A percentile compares a stretch with the other conserved stretches of the same genome.
Conservation (phyloP, 306 rosid genomes). For the Cicer judaicum region DNA sequence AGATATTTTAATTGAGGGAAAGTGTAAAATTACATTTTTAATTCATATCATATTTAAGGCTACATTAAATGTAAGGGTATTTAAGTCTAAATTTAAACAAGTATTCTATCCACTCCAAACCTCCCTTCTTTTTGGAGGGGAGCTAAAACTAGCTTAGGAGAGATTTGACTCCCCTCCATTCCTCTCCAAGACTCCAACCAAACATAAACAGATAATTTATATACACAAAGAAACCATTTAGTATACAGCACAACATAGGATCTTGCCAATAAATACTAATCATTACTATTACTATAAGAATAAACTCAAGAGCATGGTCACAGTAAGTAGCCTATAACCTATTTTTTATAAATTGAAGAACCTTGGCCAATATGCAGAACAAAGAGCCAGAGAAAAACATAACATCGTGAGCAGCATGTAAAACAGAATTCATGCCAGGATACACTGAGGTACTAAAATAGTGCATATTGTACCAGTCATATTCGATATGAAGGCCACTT, state of each 20-base stretch:
- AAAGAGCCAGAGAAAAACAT: slow-evolving; percentile 22
- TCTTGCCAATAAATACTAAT: slow-evolving; percentile 29
- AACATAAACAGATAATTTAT: slow-evolving; percentile 25
- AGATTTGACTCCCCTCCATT: no score
- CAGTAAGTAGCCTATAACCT: neutral
- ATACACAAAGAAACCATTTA: slow-evolving; percentile 31
- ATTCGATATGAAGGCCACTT: slow-evolving; percentile 89
- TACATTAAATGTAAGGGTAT: no score
- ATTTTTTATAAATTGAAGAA: slow-evolving; percentile 37
- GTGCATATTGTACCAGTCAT: slow-evolving; percentile 77
- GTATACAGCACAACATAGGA: slow-evolving; percentile 17
- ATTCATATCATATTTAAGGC: no score
- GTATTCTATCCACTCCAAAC: no score
- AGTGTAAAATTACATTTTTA: no score
- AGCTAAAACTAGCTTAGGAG: no score
- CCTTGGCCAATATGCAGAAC: slow-evolving; percentile 15
- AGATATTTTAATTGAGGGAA: no score
- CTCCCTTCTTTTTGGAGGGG: no score
- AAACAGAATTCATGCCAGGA: slow-evolving; percentile 28
- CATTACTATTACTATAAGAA: slow-evolving; percentile 24
- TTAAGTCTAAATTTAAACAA: no score
- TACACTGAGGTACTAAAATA: slow-evolving; percentile 25
- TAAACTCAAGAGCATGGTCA: slow-evolving; percentile 14
- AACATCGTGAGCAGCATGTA: slow-evolving; percentile 26
- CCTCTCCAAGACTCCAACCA: no score